These are phyloP conservation scores for Babesia caballi DNA, from an alignment of 169 alveolate species.

Conservation along the genomic window DNA sequence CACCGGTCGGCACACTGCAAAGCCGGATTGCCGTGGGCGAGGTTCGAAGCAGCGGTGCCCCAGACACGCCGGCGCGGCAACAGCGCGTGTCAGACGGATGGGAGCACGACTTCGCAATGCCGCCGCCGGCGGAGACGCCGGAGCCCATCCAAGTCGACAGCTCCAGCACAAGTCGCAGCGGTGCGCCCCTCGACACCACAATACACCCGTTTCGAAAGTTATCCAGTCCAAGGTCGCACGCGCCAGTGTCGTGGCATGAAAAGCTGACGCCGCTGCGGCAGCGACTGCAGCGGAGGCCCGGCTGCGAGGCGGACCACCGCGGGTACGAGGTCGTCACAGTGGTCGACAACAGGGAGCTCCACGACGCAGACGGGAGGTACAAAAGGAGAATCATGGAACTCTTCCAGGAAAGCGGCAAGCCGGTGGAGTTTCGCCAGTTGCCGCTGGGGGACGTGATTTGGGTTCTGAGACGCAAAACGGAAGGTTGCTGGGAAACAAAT, in stretches of 20 bases:
- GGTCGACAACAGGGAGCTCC: slow-evolving; percentile 74
- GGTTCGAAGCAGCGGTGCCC: neutral
- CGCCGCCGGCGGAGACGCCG: too few species aligned
- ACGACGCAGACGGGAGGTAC: slow-evolving; percentile 60
- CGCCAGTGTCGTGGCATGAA: too few species aligned
- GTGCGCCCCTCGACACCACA: neutral
- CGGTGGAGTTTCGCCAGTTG: slow-evolving; percentile 56
- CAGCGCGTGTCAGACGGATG: too few species aligned
- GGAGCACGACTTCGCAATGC: too few species aligned
- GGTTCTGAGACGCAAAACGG: slow-evolving; percentile 38
- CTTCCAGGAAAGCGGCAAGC: slow-evolving; percentile 40
- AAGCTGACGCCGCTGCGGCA: neutral
- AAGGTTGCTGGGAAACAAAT: neutral
- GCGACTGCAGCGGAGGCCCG: slow-evolving; percentile 20
- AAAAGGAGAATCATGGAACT: slow-evolving; percentile 55
- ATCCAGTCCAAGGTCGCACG: neutral
- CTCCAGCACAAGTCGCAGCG: neutral
- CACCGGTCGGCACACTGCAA: neutral
- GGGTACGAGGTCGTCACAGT: slow-evolving; percentile 69
- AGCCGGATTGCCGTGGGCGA: neutral
- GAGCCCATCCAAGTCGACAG: neutral
- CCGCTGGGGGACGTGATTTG: slow-evolving; percentile 80
- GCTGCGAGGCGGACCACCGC: neutral
- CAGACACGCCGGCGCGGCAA: neutral
- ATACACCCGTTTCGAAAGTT: too few species aligned